Evolutionary conservation across 768 basidiomycete species (phyloP), one percentile per base, ranked within the genome.

Genomic region (Auricularia heimuer): DNA sequence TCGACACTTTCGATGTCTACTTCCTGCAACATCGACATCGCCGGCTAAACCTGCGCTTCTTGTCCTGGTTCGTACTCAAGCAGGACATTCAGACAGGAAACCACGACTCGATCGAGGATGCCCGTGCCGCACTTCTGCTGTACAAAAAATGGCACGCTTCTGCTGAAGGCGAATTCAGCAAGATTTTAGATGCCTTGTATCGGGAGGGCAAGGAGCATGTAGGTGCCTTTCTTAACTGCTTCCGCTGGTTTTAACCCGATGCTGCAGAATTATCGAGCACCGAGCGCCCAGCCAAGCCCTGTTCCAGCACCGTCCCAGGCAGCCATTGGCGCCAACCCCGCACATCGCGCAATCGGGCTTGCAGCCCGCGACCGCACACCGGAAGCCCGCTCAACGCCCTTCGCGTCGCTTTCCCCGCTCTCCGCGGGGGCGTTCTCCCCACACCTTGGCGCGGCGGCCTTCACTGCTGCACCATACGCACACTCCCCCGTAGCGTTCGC

Each of bases 21-120:
- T 97, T 91, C 72, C 72, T 94, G 34, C 85, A 83, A 69, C 76
- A 81, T 33, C 85, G 94, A 29, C 90, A 94, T 69, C 86, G 96
- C 18, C 88, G 94, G 65, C 80, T 98, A 44, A 96, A 94, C 0
- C 80, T 99, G 24, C 86, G 93, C 7, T 99, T 98, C 77, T 81
- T 98, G 33, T 86, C 94, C 0, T 99, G 94, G 93, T 94, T 88
- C 73, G 82, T 98, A n/a, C 80, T 98, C 10, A 83, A 89, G 58
- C 87, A 94, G 72, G 86, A 90, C 70, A 98, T 99, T 65, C 96
- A 98, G 74, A 90, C 84, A 2, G 93, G 94, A 24, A 92, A 86
- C 12, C 96, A 99, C 73, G 97, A 98, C 74, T 98, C 95, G n/a
- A 96, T 99, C 69, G 97, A 99, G 74, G 96, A 98, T 71, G 93